phyloP scores from a whole-genome alignment of 106 monocot species.

The Chionographis japonica region DNA sequence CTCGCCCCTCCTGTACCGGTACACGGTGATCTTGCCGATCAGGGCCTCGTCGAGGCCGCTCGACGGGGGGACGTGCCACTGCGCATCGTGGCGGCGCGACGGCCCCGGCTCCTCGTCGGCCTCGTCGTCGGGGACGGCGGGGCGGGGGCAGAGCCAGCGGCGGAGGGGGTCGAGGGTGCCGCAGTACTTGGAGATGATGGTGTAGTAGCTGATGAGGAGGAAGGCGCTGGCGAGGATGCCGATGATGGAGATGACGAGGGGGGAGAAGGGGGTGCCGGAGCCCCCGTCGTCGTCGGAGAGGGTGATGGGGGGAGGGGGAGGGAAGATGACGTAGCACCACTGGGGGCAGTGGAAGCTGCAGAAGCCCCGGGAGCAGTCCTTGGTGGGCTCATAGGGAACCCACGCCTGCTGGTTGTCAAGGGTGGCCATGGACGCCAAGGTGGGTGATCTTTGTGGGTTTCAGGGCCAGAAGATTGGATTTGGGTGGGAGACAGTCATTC shows the following conservation, averaged over 20 bases:
- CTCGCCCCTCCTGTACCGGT: slow-evolving; percentile 49
- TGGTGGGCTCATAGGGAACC: slow-evolving; percentile 23
- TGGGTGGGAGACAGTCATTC: not conserved
- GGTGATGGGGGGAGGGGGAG: slow-evolving; percentile 28
- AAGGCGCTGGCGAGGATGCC: slow-evolving; percentile 62
- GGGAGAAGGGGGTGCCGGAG: slow-evolving; percentile 39
- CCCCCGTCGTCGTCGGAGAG: slow-evolving; percentile 22
- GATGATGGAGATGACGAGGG: slow-evolving; percentile 71
- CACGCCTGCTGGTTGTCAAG: slow-evolving; percentile 4
- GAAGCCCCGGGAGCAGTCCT: slow-evolving; percentile 49
- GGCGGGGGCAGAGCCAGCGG: not conserved
- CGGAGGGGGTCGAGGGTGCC: slow-evolving; percentile 27
- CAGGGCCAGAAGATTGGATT: slow-evolving; percentile 5
- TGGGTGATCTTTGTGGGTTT: slow-evolving; percentile 8
- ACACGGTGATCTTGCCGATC: slow-evolving; percentile 59
- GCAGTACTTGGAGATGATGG: slow-evolving; percentile 61
- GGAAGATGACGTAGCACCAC: slow-evolving; percentile 62
- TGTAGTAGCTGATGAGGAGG: slow-evolving; percentile 69
- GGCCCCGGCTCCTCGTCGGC: not conserved
- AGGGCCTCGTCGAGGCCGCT: slow-evolving; percentile 58
- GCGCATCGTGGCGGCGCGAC: slow-evolving; percentile 15
- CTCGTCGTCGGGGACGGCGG: not conserved
- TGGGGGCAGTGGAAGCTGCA: slow-evolving; percentile 78
- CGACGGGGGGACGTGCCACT: slow-evolving; percentile 26
- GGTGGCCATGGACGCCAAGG: not conserved